Evolutionary conservation across 257 asterid species (phyloP), one percentile per base, ranked within the genome.

Genomic region (Lantana camara): DNA sequence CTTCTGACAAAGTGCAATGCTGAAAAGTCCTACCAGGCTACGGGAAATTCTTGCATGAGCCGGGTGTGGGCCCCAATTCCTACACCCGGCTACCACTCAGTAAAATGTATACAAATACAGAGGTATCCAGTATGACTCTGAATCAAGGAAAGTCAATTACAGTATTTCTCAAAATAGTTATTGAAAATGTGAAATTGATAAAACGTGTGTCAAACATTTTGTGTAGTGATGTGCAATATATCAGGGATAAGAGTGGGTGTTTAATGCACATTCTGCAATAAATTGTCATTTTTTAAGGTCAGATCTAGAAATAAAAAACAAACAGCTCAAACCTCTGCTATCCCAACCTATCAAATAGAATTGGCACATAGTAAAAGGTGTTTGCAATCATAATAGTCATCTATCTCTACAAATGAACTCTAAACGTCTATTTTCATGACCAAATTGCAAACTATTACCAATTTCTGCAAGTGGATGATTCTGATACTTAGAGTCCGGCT

Each of bases 381-480:
- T 3, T 49, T 27, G 9, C 51, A 51, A 37, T n/a, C 53, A 4
- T 17, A 20, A 51, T 27, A 58, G 7, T 56, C 9, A 27, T 42
- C 17, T 19, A 41, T 20, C 65, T 42, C 27, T 45, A 22, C 20
- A 58, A 52, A 61, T 5, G 35, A 5, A 48, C 35, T 42, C 51
- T 4, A 40, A 58, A 23, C 3, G 48, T 30, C 24, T 38, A 3
- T 69, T 42, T 34, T 12, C 42, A 21, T 32, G 49, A 59, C n/a
- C 27, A 51, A 14, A 59, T 50, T 57, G 15, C 51, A 23, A 22
- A 60, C 52, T 23, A 55, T 46, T 81, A 80, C 90, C 90, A 49
- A 16, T 71, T 66, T 14, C 19, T 2, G 34, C 60, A 19, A 19
- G 64, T 63, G 82, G 70, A 49, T 53, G 75, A 47, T 57, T 69